Evolutionary conservation across 805 yeast genomes (phyloP).

Genomic region (Candida patagonica): DNA sequence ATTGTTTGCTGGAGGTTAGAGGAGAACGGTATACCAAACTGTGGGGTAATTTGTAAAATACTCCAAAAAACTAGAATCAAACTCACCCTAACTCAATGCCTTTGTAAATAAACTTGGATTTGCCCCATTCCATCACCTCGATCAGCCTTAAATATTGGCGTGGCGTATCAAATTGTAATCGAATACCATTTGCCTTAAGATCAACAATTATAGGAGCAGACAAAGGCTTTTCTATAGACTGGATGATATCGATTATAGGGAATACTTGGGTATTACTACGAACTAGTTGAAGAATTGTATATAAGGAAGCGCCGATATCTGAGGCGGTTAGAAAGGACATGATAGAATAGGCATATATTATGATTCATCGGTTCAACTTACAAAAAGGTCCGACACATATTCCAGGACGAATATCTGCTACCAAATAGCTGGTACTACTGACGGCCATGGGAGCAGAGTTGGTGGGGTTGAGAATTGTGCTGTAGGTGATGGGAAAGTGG

Average conservation of each 20-base stretch:
- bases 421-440: constrained; percentile 1
- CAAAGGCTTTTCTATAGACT: constrained; percentile 11
- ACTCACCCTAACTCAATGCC: constrained; percentile 15
- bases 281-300: constrained; percentile 9
- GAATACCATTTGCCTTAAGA: constrained; percentile 16
- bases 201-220: constrained; percentile 12
- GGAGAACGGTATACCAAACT: not conserved
- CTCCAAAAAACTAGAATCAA: not conserved
- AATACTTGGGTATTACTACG: constrained; percentile 11
- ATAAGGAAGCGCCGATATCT: constrained; percentile 17
- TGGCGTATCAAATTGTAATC: constrained; percentile 20
- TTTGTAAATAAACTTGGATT: constrained; percentile 14
- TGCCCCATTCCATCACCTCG: constrained; percentile 19
- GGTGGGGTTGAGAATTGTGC: not conserved
- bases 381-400: constrained; percentile 10
- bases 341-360: not conserved
- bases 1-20: constrained; percentile 4
- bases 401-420: constrained; percentile 9
- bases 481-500: not conserved
- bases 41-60: not conserved
- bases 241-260: constrained; percentile 17
- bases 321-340: not conserved
- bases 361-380: constrained; percentile 2
- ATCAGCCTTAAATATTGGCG: constrained; percentile 18
- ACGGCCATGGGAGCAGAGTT: constrained; percentile 1